Base-by-base conservation (phyloP, 2,329 filamentous ascomycete species). In the Cladosporium halotolerans region DNA sequence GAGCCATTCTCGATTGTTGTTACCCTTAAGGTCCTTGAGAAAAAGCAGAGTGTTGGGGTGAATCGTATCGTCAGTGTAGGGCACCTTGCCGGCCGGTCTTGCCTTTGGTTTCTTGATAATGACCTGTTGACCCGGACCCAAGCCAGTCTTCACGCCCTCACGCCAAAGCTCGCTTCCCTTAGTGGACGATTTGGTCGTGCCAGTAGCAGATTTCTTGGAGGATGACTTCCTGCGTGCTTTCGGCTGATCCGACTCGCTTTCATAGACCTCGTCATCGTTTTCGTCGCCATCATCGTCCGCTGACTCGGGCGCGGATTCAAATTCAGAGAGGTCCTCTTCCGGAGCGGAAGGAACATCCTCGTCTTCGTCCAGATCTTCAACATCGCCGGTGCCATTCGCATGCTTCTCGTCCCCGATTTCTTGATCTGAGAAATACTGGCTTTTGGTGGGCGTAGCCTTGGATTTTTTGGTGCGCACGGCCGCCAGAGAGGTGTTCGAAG, bases 31-130 rank as follows among this genome's bases (percentile, higher is more conserved):
- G 53, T 84, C 82, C 55, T 72, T 66, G 55, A 85, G 68, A 60
- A 85, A 85, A 6, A 81, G 68, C 66, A 83, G 68, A 1, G 82
- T 85, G 63, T 85, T 84, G 13, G 81, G 81, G 66, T 85, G 82
- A 51, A 85, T 76, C 8, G 73, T 79, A 38, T 77, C 70, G 58
- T 82, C 76, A 41, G 69, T 66, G 65, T 84, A 85, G 2, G 77
- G 77, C 23, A 74, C 77, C n/a, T 76, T 71, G 13, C 82, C 82
- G 19, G 80, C 74, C 33, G 78, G 76, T 60, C 81, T 73, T n/a
- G 82, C 76, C 66, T 83, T 82, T 3, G 81, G 81, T 58, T 82
- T 81, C 63, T 80, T 77, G 65, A 84, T 82, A 59, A 84, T 75
- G 32, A 85, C 70, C 59, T 80, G 76, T 55, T 78, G 82, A 9